A percentile compares a stretch with the other conserved stretches of the same genome.
Evolutionary conservation across 495 filamentous ascomycete species (phyloP).

Genomic region (Elasticomyces elasticus): DNA sequence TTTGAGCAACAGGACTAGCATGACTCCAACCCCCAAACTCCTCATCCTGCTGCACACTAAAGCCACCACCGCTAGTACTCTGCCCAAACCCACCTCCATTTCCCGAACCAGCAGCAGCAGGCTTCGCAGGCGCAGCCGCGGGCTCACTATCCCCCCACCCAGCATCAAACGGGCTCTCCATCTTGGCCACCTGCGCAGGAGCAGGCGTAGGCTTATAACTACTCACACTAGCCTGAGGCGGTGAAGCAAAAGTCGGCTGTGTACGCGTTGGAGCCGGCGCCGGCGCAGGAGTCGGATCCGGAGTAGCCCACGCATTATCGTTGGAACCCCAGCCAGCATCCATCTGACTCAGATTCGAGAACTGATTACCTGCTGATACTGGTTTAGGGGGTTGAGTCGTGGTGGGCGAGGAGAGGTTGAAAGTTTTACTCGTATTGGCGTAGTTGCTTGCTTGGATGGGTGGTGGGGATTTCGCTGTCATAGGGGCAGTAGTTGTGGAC

Average conservation of each 20-base stretch:
- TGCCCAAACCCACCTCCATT: neutral
- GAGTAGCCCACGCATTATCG: constrained; percentile 35
- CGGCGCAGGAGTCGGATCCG: constrained; percentile 18
- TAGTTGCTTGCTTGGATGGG: constrained; percentile 14
- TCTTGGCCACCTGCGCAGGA: constrained; percentile 10
- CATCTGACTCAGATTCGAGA: constrained; percentile 40
- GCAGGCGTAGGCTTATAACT: constrained; percentile 2
- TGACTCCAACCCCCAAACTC: constrained; percentile 92
- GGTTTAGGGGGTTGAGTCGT: constrained; percentile 28
- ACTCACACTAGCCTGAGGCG: constrained; percentile 1
- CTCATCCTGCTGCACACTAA: constrained; percentile 48
- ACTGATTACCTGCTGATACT: constrained; percentile 25
- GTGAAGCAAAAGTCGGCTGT: constrained; percentile 1
- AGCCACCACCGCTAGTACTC: constrained; percentile 42
- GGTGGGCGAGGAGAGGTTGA: constrained; percentile 60
- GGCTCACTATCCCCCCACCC: constrained; percentile 19
- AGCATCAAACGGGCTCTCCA: constrained; percentile 15
- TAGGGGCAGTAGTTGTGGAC: constrained; percentile 22
- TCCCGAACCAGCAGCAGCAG: neutral
- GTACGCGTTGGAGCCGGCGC: constrained; percentile 4
- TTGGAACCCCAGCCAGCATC: constrained; percentile 41
- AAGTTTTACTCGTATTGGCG: constrained; percentile 50
- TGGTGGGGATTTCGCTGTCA: neutral
- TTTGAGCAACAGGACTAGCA: constrained; percentile 42
- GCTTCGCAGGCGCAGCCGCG: neutral